Evolutionary conservation across 352 stramenopile species (phyloP).

Genomic region (Phytophthora fragariaefolia): DNA sequence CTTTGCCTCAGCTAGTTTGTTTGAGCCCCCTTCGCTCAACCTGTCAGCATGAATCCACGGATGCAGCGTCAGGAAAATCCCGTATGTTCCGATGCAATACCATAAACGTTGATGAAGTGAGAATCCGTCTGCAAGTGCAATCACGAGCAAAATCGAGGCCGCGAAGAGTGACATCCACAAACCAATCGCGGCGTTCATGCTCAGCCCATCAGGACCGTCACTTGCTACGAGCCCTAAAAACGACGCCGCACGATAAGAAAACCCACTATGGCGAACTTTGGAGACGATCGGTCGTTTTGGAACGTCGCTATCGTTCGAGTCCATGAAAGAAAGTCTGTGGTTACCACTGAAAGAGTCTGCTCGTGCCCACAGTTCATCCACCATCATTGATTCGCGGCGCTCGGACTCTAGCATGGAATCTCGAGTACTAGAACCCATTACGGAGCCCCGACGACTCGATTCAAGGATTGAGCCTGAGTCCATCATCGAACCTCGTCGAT

Average conservation of each 20-base stretch:
- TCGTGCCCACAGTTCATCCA: conserved; percentile 40
- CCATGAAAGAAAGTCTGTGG: conserved; percentile 35
- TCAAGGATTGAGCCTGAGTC: conserved; percentile 11
- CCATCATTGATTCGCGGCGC: conserved; percentile 41
- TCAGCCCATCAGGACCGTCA: conserved; percentile 19
- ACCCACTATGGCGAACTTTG: conserved; percentile 2
- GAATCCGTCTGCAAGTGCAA: conserved; percentile 50
- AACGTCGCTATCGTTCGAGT: conserved; percentile 22
- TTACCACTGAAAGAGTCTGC: conserved; percentile 31
- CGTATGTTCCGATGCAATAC: conserved; percentile 55
- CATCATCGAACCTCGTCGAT: conserved; percentile 27
- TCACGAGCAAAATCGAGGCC: conserved; percentile 53
- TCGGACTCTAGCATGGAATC: conserved; percentile 43
- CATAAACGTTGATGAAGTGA: conserved; percentile 52
- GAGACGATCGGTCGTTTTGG: conserved; percentile 7
- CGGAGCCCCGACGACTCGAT: conserved; percentile 23
- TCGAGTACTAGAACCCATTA: conserved; percentile 28
- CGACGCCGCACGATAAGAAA: conserved; percentile 31
- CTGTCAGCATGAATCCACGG: conserved; percentile 52
- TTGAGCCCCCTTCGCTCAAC: neutral
- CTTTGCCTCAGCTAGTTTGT: neutral
- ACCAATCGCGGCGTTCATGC: conserved; percentile 49
- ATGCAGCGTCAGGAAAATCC: conserved; percentile 59
- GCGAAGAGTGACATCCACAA: conserved; percentile 68
- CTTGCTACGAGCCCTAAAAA: conserved; percentile 36